phyloP scores from a whole-genome alignment of 2,329 filamentous ascomycete genomes.

The Aspergillus felis region DNA sequence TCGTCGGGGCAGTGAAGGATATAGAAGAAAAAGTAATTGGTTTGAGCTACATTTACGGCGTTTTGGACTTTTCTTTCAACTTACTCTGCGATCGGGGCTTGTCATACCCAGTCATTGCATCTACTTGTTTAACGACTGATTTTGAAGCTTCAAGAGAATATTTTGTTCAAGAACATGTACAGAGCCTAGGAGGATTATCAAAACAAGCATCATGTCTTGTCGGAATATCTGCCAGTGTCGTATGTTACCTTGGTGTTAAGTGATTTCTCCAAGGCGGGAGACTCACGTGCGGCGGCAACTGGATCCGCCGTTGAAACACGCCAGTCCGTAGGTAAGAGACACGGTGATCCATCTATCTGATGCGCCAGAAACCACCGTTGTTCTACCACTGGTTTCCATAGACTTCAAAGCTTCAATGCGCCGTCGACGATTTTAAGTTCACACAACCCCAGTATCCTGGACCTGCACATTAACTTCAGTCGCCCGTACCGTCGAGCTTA shows the following conservation, averaged over 20 bases:
- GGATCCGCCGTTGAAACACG: background rate
- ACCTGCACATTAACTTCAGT: background rate
- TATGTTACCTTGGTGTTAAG: too few species aligned
- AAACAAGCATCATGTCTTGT: background rate
- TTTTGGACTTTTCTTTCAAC: conserved; percentile 22
- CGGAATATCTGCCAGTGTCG: conserved; percentile 4
- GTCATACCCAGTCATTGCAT: conserved; percentile 35
- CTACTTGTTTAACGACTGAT: conserved; percentile 13
- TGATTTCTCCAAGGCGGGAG: background rate
- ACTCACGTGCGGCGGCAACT: conserved; percentile 4
- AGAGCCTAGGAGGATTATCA: background rate
- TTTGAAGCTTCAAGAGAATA: conserved; percentile 5
- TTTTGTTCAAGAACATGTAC: background rate
- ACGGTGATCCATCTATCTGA: background rate
- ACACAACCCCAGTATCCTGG: background rate
- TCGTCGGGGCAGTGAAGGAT: background rate
- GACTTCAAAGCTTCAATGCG: background rate
- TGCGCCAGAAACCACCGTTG: background rate
- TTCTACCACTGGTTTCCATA: background rate
- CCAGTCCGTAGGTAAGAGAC: background rate
- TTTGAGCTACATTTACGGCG: conserved; percentile 29
- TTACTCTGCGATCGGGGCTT: conserved; percentile 26
- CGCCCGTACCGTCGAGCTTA: background rate
- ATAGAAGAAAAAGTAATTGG: conserved; percentile 14
- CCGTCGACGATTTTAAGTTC: background rate